Base-by-base conservation (phyloP, 768 basidiomycete species). In the Lanmaoa rubissima region DNA sequence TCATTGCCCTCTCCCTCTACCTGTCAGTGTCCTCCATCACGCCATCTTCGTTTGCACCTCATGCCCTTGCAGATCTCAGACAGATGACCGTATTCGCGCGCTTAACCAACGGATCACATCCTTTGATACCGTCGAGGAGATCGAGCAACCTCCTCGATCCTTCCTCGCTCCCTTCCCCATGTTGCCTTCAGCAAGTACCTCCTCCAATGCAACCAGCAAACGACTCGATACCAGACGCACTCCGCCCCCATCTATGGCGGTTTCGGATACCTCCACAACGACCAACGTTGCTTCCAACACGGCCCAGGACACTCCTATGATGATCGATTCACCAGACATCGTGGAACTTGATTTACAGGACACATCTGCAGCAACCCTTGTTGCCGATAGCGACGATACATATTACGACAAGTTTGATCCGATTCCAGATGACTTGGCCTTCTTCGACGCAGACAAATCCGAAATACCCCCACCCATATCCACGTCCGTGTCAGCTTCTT, bases 371-470 rank as follows among this genome's bases (percentile, higher is more conserved):
- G 44, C 52, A 12, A 68, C 62, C 0, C 54, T 73, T 11, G 55
- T 67, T 42, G 64, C 61, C 31, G 73, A 71, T 38, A 77, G 74
- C 51, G 83, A 84, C 44, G 80, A 79, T 19, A 74, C 72, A 11
- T 74, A 79, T 35, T 85, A 82, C 79, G 75, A 73, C 44, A 69
- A 69, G 16, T 60, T 82, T 49, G 76, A 77, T n/a, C 78, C 51
- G 39, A 60, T 59, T 34, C 68, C 64, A 19, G 58, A 62, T 31
- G 54, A 63, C 36, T n/a, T 61, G 12, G 36, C 53, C 21, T 56
- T 66, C 16, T 57, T 66, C 28, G 54, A 62, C 39, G 8, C 56
- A 9, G 45, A 62, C 24, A 56, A 46, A 39, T 48, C 58, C 43
- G 53, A 59, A n/a, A n/a, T 53, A 9, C 31, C 58, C 28, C 45